Percentiles rank a stretch among this genome's conserved stretches.
Evolutionary conservation across 1,284 basidiomycete species (phyloP).

Genomic region (Irpex sp.): DNA sequence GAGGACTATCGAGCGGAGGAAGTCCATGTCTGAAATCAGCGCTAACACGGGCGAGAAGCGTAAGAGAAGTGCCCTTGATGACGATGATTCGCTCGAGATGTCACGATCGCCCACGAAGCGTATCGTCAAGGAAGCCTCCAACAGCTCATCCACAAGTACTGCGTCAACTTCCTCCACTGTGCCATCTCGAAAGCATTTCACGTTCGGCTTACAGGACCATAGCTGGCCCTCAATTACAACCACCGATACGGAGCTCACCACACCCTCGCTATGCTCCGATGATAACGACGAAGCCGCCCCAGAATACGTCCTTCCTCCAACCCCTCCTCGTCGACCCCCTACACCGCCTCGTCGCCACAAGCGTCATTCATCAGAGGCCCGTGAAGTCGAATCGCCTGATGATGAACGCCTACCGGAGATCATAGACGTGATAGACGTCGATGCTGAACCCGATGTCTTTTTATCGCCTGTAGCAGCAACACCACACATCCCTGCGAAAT

Average conservation of each 20-base stretch:
- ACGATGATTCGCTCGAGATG: conserved; percentile 3
- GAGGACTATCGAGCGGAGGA: conserved; percentile 4
- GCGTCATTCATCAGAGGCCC: background rate
- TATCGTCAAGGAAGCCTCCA: conserved; percentile 5
- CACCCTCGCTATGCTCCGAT: conserved; percentile 70
- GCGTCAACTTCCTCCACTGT: conserved; percentile 3
- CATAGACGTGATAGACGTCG: conserved; percentile 6
- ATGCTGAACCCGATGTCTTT: background rate
- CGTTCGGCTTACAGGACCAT: conserved; percentile 8
- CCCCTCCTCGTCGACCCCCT: background rate
- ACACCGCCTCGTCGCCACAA: conserved; percentile 3
- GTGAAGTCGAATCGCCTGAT: background rate
- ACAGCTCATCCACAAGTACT: conserved; percentile 6
- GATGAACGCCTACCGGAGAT: conserved; percentile 12
- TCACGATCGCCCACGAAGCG: conserved; percentile 1
- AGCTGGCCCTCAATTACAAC: conserved; percentile 24
- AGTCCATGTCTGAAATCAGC: conserved; percentile 7
- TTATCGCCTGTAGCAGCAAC: background rate
- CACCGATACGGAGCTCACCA: conserved; percentile 32
- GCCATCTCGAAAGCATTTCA: conserved; percentile 6
- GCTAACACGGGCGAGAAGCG: conserved; percentile 6
- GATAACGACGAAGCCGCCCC: conserved; percentile 40
- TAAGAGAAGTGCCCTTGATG: conserved; percentile 4
- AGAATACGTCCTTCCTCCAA: conserved; percentile 42
- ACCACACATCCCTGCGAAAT: background rate